Evolutionary conservation across 2,329 filamentous ascomycete genomes (phyloP), one percentile per base, ranked within the genome.

Genomic region (Aplosporella prunicola): DNA sequence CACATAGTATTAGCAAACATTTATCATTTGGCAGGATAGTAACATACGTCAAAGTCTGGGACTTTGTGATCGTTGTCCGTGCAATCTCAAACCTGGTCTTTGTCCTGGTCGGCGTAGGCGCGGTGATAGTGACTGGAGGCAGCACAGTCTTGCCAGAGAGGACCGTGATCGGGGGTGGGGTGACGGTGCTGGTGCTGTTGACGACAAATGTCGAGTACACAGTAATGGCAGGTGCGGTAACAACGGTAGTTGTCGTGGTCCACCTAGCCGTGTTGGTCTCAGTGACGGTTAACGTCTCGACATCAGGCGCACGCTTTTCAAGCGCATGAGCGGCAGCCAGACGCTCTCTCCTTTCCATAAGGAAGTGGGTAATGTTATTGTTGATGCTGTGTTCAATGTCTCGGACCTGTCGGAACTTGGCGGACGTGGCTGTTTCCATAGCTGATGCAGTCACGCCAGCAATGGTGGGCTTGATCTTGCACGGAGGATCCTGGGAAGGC

Each of bases 271-370:
- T 55, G 33, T 52, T 46, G 9, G 49, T 47, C 3, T 55, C 48
- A 5, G 57, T 61, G 15, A 58, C 45, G 3, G 51, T 51, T 18
- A 58, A 44, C 6, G 53, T 55, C 22, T 55, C 51, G 26, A 46
- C 46, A 32, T 64, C 61, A 1, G 58, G 58, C 33, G 55, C 55
- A 25, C 60, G 56, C 32, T 44, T 50, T n/a, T 48, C 43, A 11
- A 51, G 29, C 24, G 29, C 34, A 8, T 20, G 34, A 17, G 24
- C n/a, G 4, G 15, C 32, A 9, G 45, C 50, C 14, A 57, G 35
- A 20, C 55, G 48, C 9, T 45, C 50, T 28, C 44, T 47, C 8
- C 55, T 43, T 33, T 52, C 51, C 20, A 46, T 25, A 8, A 50
- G 35, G 34, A 45, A 51, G 15, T 25, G 31, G 9, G 23, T 37